phyloP scores from a whole-genome alignment of 495 filamentous ascomycete species.

The Cryomyces minteri region DNA sequence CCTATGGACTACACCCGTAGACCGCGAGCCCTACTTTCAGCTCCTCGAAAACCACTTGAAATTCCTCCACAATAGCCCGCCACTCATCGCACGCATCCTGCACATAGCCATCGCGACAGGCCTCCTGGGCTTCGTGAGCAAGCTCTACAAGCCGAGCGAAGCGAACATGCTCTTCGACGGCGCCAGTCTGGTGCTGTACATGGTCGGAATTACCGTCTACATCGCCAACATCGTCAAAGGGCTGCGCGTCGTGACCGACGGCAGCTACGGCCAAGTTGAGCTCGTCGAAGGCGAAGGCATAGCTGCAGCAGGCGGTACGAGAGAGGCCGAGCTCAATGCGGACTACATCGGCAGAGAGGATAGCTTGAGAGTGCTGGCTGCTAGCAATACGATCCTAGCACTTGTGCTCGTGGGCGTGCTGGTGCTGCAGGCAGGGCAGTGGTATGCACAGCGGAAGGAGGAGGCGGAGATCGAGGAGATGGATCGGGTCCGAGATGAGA shows the following conservation, averaged over 20 bases:
- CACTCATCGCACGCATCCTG: slow-evolving; percentile 78
- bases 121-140: slow-evolving; percentile 74
- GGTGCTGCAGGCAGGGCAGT: slow-evolving; percentile 90
- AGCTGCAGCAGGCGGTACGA: slow-evolving; percentile 12
- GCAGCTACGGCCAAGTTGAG: slow-evolving; percentile 19
- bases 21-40: slow-evolving; percentile 41
- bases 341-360: slow-evolving; percentile 55
- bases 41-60: slow-evolving; percentile 73
- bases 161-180: slow-evolving; percentile 95
- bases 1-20: slow-evolving; percentile 58
- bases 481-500: slow-evolving; percentile 15
- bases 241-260: slow-evolving; percentile 52
- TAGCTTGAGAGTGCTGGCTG: slow-evolving; percentile 74
- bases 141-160: slow-evolving; percentile 82
- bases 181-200: slow-evolving; percentile 74
- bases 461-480: slow-evolving; percentile 54
- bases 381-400: slow-evolving; percentile 88
- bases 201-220: slow-evolving; percentile 82
- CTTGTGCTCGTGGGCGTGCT: slow-evolving; percentile 80
- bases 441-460: slow-evolving; percentile 95
- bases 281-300: slow-evolving; percentile 30
- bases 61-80: slow-evolving; percentile 71
- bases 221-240: slow-evolving; percentile 91
- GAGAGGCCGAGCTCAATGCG: slow-evolving; percentile 7
- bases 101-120: slow-evolving; percentile 83